Percentiles rank a stretch among this genome's conserved stretches.
phyloP scores from a whole-genome alignment of 305 asterid genomes.

The Solanum aculeatissimum region DNA sequence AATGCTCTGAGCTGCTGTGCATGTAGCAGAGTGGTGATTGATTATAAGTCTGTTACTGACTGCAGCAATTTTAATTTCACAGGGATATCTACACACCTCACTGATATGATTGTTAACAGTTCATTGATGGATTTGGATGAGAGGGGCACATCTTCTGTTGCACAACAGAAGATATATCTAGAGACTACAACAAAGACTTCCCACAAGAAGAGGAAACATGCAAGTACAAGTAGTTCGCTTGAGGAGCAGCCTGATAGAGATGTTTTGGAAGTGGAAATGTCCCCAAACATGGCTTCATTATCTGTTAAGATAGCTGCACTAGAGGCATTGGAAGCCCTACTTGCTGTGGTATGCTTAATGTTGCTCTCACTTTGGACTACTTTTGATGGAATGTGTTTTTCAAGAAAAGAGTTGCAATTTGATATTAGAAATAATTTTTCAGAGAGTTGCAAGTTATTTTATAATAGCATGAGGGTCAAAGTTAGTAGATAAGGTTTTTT shows the following conservation, averaged over 20 bases:
- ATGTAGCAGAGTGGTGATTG: not conserved
- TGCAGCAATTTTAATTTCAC: constrained; percentile 3
- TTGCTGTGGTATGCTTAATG: constrained; percentile 48
- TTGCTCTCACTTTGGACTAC: not conserved
- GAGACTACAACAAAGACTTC: constrained; percentile 19
- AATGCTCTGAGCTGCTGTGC: not conserved
- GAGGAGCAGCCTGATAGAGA: constrained; percentile 34
- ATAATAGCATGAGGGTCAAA: not conserved
- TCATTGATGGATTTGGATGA: constrained; percentile 45
- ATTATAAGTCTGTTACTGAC: not conserved
- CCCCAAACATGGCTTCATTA: constrained; percentile 24
- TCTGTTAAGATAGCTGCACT: constrained; percentile 71
- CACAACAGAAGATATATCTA: constrained; percentile 21
- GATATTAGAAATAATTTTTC: not conserved
- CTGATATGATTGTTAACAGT: constrained; percentile 42
- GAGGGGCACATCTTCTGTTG: constrained; percentile 18
- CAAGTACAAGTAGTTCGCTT: constrained; percentile 20
- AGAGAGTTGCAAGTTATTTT: not conserved
- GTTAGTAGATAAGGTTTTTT: not conserved
- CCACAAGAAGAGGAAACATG: constrained; percentile 69
- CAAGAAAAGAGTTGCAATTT: not conserved
- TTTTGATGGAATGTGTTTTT: not conserved
- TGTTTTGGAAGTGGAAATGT: constrained; percentile 24
- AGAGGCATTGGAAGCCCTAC: constrained; percentile 70
- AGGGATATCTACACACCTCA: constrained; percentile 54